These are phyloP conservation scores for Neonothopanus nambi DNA, from an alignment of 1,284 basidiomycete genomes.

Conservation along the genomic window DNA sequence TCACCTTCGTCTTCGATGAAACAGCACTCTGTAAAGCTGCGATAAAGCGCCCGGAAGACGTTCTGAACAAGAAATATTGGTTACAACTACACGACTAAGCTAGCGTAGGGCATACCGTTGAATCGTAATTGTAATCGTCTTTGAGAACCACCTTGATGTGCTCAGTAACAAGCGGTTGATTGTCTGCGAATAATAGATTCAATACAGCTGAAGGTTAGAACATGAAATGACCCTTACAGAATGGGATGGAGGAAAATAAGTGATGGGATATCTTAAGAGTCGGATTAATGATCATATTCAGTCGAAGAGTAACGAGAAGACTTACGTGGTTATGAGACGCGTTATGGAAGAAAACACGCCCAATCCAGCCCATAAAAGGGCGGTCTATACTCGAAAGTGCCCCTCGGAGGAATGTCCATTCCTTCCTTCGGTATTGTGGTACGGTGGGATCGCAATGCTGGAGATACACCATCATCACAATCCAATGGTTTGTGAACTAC, in stretches of 20 bases:
- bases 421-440: constrained; percentile 50
- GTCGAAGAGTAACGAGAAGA: not conserved
- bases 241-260: constrained; percentile 29
- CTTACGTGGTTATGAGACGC: constrained; percentile 45
- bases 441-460: constrained; percentile 74
- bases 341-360: constrained; percentile 54
- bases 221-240: constrained; percentile 20
- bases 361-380: constrained; percentile 59
- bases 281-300: not conserved
- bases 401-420: constrained; percentile 76
- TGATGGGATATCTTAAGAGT: constrained; percentile 12
- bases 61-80: too few relatives aligned
- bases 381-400: constrained; percentile 78
- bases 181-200: constrained; percentile 23
- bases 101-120: constrained; percentile 34
- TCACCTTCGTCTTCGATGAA: constrained; percentile 72
- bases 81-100: too few relatives aligned
- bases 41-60: constrained; percentile 33
- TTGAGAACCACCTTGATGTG: constrained; percentile 35
- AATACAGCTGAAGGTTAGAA: not conserved
- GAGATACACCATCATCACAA: constrained; percentile 70
- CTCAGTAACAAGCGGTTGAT: constrained; percentile 32
- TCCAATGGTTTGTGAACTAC: constrained; percentile 50
- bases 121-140: constrained; percentile 37
- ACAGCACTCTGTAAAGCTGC: constrained; percentile 54